Base-by-base conservation (phyloP, 345 rosid genomes). In the Abelmoschus esculentus region DNA sequence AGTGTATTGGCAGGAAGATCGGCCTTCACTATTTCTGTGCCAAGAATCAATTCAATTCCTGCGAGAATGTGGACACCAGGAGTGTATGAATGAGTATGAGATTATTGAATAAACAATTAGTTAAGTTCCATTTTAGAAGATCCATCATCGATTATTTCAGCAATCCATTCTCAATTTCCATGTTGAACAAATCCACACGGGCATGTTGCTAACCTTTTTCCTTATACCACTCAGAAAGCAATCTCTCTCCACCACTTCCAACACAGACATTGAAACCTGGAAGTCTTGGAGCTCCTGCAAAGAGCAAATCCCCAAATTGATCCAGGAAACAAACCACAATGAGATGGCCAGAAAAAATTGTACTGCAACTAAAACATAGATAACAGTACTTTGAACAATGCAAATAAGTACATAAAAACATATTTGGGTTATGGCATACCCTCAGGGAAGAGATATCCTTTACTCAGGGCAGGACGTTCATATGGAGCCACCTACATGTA, bases 381-480 rank as follows among this genome's bases (percentile, higher is more conserved):
- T 31, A 47, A 7, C 0, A 32, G 5, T 15, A 34, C 22, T 40
- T 14, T 40, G 26, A 66, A 38, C n/a, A 44, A 10, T 50, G 55
- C 42, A 56, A 31, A 13, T 14, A 15, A 11, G 9, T 53, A 66
- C 7, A 76, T 52, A 14, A 55, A 54, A 68, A 5, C 69, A 6
- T 13, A 44, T 44, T 49, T 12, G 18, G 18, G 7, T 49, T 49
- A 18, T 53, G 22, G 56, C 74, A 76, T 72, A 91, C 99, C 96
- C 76, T 87, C 83, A 61, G 99, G 98, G 79, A 87, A 90, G 61
- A 90, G 87, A 81, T 88, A 92, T 11, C 86, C 98, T 81, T 92
- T 92, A 90, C 96, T 92, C 47, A 90, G 93, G 44, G 98, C 98
- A 31, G 96, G 98, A 8, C 98, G 98, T 78, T 92, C 98, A 75